phyloP scores from a whole-genome alignment of 148 eudicot species.

The Gaultheria prostrata region DNA sequence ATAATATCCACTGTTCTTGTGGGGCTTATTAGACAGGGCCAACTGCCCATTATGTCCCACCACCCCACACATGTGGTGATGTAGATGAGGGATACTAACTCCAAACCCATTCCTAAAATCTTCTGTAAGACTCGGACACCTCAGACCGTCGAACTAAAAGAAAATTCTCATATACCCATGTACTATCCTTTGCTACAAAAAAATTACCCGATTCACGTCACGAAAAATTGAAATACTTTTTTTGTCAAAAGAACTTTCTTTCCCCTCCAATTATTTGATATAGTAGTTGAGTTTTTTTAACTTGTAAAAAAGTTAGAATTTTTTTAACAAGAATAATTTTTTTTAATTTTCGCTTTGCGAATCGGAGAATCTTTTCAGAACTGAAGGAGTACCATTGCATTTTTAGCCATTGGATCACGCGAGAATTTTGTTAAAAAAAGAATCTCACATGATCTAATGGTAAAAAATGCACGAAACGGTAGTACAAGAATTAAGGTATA shows the following conservation, averaged over 20 bases:
- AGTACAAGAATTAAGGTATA: background rate
- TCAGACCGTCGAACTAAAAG: no score
- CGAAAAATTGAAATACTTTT: no score
- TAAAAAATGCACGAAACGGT: background rate
- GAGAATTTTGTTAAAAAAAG: background rate
- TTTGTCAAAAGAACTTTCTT: no score
- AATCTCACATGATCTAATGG: background rate
- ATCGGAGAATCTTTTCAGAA: no score
- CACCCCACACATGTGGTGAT: conserved; percentile 11
- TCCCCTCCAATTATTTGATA: no score
- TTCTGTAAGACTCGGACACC: background rate
- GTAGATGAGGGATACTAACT: background rate
- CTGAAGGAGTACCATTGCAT: background rate
- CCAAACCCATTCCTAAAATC: background rate
- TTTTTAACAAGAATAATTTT: no score
- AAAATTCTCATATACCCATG: background rate
- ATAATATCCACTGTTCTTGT: conserved; percentile 14
- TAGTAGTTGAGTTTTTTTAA: no score
- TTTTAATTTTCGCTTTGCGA: no score
- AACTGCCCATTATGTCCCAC: conserved; percentile 19
- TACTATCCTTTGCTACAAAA: background rate
- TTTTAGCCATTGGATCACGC: background rate
- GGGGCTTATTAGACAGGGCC: conserved; percentile 9
- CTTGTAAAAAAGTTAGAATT: no score
- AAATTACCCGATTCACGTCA: no score